Evolutionary conservation across 345 rosid genomes (phyloP).

Genomic region (Trapa incisa): DNA sequence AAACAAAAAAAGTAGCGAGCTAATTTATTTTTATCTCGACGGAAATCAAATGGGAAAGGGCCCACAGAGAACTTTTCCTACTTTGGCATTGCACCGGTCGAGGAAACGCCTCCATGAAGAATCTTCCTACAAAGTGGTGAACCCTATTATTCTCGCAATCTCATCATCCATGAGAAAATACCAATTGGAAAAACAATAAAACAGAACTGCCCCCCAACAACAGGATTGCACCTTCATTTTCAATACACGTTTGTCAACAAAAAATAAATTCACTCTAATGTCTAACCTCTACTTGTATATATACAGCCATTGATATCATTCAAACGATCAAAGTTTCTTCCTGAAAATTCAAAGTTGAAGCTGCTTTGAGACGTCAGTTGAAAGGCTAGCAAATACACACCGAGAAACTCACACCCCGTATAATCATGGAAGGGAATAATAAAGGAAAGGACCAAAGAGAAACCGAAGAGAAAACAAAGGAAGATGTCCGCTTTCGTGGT

Average conservation of each 20-base stretch:
- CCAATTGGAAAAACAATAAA: no score
- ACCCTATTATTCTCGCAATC: background rate
- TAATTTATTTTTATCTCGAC: no score
- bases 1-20: no score
- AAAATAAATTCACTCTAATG: background rate
- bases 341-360: background rate
- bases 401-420: background rate
- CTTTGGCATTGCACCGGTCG: conserved; percentile 8
- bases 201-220: no score
- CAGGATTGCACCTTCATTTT: background rate
- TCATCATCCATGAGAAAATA: background rate
- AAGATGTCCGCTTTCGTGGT: conserved; percentile 46
- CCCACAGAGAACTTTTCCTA: background rate
- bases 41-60: no score
- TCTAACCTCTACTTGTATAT: background rate
- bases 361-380: no score
- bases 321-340: background rate
- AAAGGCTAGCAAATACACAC: background rate
- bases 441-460: conserved; percentile 6
- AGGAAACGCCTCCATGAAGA: conserved; percentile 11
- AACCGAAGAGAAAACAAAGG: background rate
- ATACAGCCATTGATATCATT: background rate
- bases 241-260: background rate
- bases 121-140: conserved; percentile 12
- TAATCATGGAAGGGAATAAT: conserved; percentile 8